Conservation (phyloP, 768 basidiomycete genomes). For the Gymnopilus junonius region DNA sequence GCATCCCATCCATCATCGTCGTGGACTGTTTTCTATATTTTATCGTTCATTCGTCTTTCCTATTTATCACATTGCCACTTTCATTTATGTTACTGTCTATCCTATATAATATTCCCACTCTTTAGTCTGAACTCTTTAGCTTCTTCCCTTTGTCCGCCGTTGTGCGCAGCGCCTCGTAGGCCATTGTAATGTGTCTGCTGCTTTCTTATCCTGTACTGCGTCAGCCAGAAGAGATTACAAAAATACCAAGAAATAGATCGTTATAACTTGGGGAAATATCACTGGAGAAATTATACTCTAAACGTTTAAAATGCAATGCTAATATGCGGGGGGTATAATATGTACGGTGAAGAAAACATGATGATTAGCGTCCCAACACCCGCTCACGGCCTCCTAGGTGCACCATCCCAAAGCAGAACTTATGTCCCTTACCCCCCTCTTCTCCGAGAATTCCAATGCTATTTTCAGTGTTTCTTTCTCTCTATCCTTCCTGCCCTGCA, state of each 20-base stretch:
- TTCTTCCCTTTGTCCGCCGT: no score
- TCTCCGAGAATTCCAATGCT: constrained; percentile 69
- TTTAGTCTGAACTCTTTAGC: background rate
- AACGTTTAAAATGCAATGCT: background rate
- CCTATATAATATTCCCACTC: background rate
- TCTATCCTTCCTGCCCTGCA: constrained; percentile 71
- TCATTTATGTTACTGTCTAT: background rate
- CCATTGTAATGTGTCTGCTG: no score
- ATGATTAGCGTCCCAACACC: background rate
- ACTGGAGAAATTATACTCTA: constrained; percentile 3
- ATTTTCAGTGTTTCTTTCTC: constrained; percentile 76
- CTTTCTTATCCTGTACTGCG: no score
- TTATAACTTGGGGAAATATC: no score
- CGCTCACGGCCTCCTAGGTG: constrained; percentile 40
- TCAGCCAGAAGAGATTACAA: no score
- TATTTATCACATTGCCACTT: background rate
- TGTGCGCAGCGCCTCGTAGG: no score
- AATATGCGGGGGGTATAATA: background rate
- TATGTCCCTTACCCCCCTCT: constrained; percentile 67
- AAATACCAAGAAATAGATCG: no score
- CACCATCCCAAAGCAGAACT: constrained; percentile 72
- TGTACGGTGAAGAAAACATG: background rate
- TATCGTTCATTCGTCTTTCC: background rate
- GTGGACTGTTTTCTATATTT: background rate
- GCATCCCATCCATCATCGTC: background rate